Base-by-base conservation (phyloP, 345 rosid species). In the Dipteronia sinensis region DNA sequence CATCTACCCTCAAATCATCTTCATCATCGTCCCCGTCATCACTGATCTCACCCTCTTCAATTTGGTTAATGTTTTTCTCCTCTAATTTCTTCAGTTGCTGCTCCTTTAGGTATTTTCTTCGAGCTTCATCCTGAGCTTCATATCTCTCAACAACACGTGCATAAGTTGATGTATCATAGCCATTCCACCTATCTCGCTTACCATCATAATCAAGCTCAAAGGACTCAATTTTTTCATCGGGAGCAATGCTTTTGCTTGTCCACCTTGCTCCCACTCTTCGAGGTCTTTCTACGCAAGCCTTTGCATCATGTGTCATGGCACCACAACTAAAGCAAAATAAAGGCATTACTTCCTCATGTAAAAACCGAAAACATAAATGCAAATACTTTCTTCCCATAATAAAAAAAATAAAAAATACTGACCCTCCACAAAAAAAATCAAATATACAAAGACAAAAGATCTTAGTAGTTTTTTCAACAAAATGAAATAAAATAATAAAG, bases 171-270 rank as follows among this genome's bases (percentile, higher is more conserved):
- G 64, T 20, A 72, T 96, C 98, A 81, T 86, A 92, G 46, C 98
- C 99, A 84, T 94, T 96, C 97, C 97, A 96, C 10, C 98, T 62
- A 59, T 96, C 99, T 42, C 97, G 86, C 76, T 96, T 94, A 0
- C 98, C 99, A 81, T 96, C 98, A 75, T 96, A 94, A 73, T 94
- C 95, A 49, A 96, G 91, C 82, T 92, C 99, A 76, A 96, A 90
- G 5, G 89, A 84, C 79, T 94, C 97, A 67, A 91, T 80, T 76
- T 94, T 92, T 77, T 96, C 97, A 87, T 92, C 99, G n/a, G 98
- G 93, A 38, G 97, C 98, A 73, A 96, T 94, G 79, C 86, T 87
- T 81, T 73, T 92, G 82, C 72, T 92, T 1, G 97, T 96, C 90
- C 85, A 89, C 74, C 77, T 87, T 9, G 95, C 98, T 73, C 98